Conservation (phyloP, 148 eudicot species). For the Rhododendron molle region DNA sequence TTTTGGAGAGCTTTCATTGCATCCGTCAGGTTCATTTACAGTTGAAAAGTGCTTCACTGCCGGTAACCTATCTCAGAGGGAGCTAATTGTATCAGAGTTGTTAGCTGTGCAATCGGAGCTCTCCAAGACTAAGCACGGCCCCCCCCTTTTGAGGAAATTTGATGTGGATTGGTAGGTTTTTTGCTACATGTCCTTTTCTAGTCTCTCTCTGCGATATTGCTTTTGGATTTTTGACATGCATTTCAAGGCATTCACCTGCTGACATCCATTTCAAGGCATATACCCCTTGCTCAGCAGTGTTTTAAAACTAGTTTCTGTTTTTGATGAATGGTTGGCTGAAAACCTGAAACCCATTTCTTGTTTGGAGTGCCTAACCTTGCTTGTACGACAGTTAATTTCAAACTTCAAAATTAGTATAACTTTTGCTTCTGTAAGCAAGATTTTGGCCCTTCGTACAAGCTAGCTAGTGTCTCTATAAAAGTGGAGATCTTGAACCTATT, state of each 20-base stretch:
- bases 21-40: conserved; percentile 76
- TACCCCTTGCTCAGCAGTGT: neutral
- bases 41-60: conserved; percentile 78
- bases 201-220: neutral
- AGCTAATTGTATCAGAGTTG: conserved; percentile 72
- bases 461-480: neutral
- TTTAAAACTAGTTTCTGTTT: neutral
- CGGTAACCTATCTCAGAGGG: conserved; percentile 56
- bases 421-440: neutral
- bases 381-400: neutral
- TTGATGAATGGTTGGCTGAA: neutral
- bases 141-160: conserved; percentile 70
- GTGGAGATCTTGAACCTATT: neutral
- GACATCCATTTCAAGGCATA: neutral
- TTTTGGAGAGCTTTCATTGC: conserved; percentile 79
- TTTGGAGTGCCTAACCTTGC: neutral
- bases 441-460: neutral
- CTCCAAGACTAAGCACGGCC: conserved; percentile 80
- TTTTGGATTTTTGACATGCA: neutral
- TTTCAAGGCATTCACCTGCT: neutral
- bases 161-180: conserved; percentile 78
- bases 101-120: conserved; percentile 65
- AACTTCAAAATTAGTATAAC: neutral
- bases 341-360: neutral
- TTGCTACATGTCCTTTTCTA: neutral